Conservation (phyloP, 192 early-diverging fungal species). For the Geranomyces variabilis region DNA sequence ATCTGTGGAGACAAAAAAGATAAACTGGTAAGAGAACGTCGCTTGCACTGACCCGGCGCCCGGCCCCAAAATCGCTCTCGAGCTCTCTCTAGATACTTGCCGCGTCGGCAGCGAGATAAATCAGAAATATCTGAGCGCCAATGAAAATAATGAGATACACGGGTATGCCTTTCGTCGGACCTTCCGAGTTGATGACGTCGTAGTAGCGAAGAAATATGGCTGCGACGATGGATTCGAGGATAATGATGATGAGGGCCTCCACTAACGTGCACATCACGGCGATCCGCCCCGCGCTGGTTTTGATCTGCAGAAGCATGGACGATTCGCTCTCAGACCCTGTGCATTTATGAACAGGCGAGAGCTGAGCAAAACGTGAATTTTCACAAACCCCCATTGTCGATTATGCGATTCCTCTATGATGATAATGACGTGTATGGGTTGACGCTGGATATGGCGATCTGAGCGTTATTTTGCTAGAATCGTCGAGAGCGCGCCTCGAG, state of each 20-base stretch:
- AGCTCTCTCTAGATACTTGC: slow-evolving; percentile 47
- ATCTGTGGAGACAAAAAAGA: slow-evolving; percentile 51
- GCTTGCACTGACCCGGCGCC: background rate
- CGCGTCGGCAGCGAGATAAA: slow-evolving; percentile 84
- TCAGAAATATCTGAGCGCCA: slow-evolving; percentile 81
- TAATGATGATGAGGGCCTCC: slow-evolving; percentile 60
- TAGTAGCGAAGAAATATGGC: slow-evolving; percentile 47
- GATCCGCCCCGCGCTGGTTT: slow-evolving; percentile 7
- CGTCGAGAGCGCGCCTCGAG: too few species aligned
- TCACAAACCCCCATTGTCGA: too few species aligned
- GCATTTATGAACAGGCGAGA: too few species aligned
- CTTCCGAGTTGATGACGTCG: slow-evolving; percentile 13
- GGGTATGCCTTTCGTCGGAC: slow-evolving; percentile 54
- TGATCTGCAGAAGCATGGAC: too few species aligned
- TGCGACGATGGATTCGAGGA: slow-evolving; percentile 57
- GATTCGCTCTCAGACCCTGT: too few species aligned
- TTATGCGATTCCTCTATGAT: too few species aligned
- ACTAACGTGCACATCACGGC: slow-evolving; percentile 47
- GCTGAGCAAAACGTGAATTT: too few species aligned
- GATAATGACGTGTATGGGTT: too few species aligned
- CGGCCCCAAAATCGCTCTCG: background rate
- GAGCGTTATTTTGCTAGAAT: too few species aligned
- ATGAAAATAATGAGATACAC: slow-evolving; percentile 91
- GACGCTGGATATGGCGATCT: too few species aligned
- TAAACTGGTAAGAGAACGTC: slow-evolving; percentile 6